Evolutionary conservation across 495 filamentous ascomycete genomes (phyloP).

Genomic region (Neurospora africana): DNA sequence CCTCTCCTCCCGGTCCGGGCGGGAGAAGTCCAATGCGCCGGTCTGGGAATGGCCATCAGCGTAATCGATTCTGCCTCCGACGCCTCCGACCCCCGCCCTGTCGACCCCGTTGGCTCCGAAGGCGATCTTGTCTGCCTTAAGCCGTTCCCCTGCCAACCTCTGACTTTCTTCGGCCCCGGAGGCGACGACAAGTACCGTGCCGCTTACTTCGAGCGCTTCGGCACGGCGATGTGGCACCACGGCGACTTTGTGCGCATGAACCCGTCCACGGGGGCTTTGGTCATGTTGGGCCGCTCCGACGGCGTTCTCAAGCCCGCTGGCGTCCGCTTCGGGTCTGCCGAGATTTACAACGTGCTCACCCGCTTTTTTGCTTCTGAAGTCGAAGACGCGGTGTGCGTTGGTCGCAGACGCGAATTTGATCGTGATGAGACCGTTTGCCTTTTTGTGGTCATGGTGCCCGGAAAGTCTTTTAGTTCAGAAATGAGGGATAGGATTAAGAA

Average conservation of each 20-base stretch:
- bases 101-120: conserved; percentile 47
- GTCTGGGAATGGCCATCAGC: conserved; percentile 81
- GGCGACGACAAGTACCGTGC: conserved; percentile 66
- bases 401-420: conserved; percentile 60
- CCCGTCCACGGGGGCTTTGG: conserved; percentile 59
- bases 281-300: conserved; percentile 75
- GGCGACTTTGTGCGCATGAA: conserved; percentile 84
- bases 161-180: conserved; percentile 69
- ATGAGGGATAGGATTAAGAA: conserved; percentile 50
- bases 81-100: conserved; percentile 21
- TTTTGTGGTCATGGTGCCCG: conserved; percentile 65
- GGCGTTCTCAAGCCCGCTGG: conserved; percentile 71
- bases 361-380: conserved; percentile 66
- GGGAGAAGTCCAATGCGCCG: conserved; percentile 84
- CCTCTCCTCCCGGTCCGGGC: conserved; percentile 75
- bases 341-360: conserved; percentile 87
- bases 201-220: conserved; percentile 81
- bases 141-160: conserved; percentile 84
- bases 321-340: conserved; percentile 67
- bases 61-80: conserved; percentile 56
- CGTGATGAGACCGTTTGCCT: conserved; percentile 76
- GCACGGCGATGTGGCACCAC: conserved; percentile 68
- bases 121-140: conserved; percentile 86
- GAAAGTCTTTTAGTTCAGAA: conserved; percentile 35
- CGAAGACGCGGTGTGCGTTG: conserved; percentile 78